These are phyloP conservation scores for Myochromella boudieri DNA, from an alignment of 768 basidiomycete genomes.

Conservation along the genomic window DNA sequence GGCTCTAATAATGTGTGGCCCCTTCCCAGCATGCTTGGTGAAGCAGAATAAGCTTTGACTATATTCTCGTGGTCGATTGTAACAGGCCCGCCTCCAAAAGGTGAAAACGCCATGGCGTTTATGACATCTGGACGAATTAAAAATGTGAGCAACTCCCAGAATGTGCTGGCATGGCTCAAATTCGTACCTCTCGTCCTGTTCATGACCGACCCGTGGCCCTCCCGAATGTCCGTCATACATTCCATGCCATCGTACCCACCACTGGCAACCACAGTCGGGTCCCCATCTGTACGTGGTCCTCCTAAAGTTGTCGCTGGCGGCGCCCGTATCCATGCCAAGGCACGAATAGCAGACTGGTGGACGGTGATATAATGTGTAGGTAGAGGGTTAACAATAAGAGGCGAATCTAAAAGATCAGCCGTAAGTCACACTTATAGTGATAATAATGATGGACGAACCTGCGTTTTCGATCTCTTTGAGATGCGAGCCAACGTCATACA, in stretches of 20 bases:
- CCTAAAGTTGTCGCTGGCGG: slow-evolving; percentile 57
- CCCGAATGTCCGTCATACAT: slow-evolving; percentile 75
- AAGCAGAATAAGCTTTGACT: slow-evolving; percentile 72
- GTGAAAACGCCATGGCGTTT: slow-evolving; percentile 63
- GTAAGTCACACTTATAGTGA: neutral
- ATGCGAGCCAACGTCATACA: slow-evolving; percentile 52
- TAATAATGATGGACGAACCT: slow-evolving; percentile 23
- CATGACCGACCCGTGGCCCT: slow-evolving; percentile 63
- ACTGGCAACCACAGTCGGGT: slow-evolving; percentile 74
- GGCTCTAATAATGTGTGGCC: slow-evolving; percentile 75
- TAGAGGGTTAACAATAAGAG: slow-evolving; percentile 40
- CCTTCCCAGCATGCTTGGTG: slow-evolving; percentile 71
- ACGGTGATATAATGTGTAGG: slow-evolving; percentile 73
- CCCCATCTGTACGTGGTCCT: slow-evolving; percentile 39
- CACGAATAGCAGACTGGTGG: slow-evolving; percentile 81
- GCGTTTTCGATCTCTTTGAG: slow-evolving; percentile 31
- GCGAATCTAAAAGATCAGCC: slow-evolving; percentile 16
- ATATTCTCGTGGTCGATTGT: slow-evolving; percentile 84
- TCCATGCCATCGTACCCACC: slow-evolving; percentile 82
- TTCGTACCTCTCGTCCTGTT: slow-evolving; percentile 72
- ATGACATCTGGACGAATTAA: slow-evolving; percentile 76
- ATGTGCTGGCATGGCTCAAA: neutral
- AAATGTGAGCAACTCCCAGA: too few relatives aligned
- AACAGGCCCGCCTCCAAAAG: slow-evolving; percentile 66
- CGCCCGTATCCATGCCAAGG: slow-evolving; percentile 70